Percentiles rank a stretch among this genome's conserved stretches.
phyloP scores from a whole-genome alignment of 495 filamentous ascomycete species.

The Elasticomyces elasticus region DNA sequence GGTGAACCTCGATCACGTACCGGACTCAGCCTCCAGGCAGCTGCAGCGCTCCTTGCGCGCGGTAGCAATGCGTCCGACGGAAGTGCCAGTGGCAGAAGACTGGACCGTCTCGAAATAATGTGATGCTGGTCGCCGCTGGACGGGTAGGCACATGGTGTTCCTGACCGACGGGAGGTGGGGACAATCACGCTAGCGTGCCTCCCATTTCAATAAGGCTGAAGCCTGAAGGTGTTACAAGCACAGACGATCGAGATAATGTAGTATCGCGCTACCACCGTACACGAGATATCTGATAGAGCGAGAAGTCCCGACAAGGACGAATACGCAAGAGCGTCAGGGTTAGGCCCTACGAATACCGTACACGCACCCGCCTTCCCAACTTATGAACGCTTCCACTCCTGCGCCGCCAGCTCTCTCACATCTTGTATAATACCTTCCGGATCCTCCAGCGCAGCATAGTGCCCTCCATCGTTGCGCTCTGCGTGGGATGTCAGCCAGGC shows the following conservation, averaged over 20 bases:
- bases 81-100: not conserved
- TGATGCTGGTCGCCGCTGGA: not conserved
- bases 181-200: no score
- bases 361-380: not conserved
- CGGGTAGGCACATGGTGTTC: no score
- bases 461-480: conserved; percentile 15
- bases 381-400: conserved; percentile 11
- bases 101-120: not conserved
- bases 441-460: conserved; percentile 18
- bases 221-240: not conserved
- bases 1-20: not conserved
- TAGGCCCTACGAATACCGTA: not conserved
- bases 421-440: conserved; percentile 18
- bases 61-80: not conserved
- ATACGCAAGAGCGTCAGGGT: not conserved
- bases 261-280: no score
- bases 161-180: no score
- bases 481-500: not conserved
- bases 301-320: not conserved
- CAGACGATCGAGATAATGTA: not conserved
- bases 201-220: not conserved
- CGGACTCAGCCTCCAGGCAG: not conserved
- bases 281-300: not conserved
- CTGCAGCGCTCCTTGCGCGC: not conserved
- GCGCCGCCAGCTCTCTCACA: conserved; percentile 12